Base-by-base conservation (phyloP, 2,329 filamentous ascomycete species). In the Microdochium bolleyi region DNA sequence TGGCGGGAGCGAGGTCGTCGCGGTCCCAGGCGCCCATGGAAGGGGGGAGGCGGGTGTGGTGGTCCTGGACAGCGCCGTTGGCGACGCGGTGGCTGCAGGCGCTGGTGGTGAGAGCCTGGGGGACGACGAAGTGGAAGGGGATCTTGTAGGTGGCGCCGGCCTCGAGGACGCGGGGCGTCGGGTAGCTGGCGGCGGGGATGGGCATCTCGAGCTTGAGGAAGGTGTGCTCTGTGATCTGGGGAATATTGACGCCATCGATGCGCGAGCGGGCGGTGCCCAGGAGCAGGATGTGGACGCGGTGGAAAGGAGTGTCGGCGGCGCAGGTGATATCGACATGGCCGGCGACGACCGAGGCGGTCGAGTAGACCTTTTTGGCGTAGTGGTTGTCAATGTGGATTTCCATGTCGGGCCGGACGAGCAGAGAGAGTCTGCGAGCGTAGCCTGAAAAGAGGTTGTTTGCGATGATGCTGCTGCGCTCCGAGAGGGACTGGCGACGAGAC, bases 71-170 rank as follows among this genome's bases (percentile, higher is more conserved):
- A 49, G 67, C 67, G n/a, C 69, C 66, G 41, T 70, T 70, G 41
- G 69, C 66, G 52, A 73, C 70, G 25, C 63, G 58, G 67, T 83
- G 79, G 59, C 68, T 75, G 70, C 80, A 83, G 19, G 79, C 78
- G 54, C 73, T 73, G 50, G 82, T 69, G 19, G 79, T 82, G 54
- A 83, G 74, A 52, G 81, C 74, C 57, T 71, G 70, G n/a, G 80
- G 80, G 16, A 83, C 73, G 54, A 83, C 74, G 57, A 83, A 83
- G 67, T 79, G 67, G 68, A 83, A 80, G n/a, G 79, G 79, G 24
- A 83, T 64, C 14, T 61, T 71, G 64, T 80, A 79, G 24, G 69
- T 71, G 56, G 64, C 63, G 2, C 73, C 76, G n/a, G 72, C 68
- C 62, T 75, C 67, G 54, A 82, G 75, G 27, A 79, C 60, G 32